These are phyloP conservation scores for Xylaria palmicola DNA, from an alignment of 495 filamentous ascomycete species.

Conservation along the genomic window DNA sequence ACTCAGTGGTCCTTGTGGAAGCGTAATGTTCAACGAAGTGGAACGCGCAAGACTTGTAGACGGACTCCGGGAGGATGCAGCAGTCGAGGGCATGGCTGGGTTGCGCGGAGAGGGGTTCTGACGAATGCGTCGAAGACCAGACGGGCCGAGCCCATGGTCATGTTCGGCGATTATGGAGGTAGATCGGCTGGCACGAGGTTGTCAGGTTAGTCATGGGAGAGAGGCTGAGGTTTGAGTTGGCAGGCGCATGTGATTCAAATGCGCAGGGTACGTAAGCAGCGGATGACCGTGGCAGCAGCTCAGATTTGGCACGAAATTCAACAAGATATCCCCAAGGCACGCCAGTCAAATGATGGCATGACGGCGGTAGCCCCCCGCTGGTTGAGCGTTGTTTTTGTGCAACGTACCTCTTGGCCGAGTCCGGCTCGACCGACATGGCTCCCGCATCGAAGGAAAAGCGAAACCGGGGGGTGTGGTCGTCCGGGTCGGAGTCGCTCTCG, in stretches of 20 bases:
- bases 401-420: slow-evolving; percentile 52
- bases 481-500: slow-evolving; percentile 25
- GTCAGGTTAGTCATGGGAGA: slow-evolving; percentile 7
- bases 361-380: neutral
- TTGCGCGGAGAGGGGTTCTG: slow-evolving; percentile 66
- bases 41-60: slow-evolving; percentile 62
- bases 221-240: slow-evolving; percentile 5
- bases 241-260: too few species aligned
- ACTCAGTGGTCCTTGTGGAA: slow-evolving; percentile 46
- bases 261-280: too few species aligned
- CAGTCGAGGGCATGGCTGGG: slow-evolving; percentile 60
- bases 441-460: slow-evolving; percentile 59
- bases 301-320: too few species aligned
- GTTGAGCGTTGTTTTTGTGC: slow-evolving; percentile 28
- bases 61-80: slow-evolving; percentile 57
- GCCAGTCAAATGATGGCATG: neutral
- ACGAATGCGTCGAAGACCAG: slow-evolving; percentile 89
- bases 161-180: slow-evolving; percentile 56
- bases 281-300: too few species aligned
- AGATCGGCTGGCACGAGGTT: slow-evolving; percentile 30
- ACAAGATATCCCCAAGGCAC: too few species aligned
- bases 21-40: slow-evolving; percentile 59
- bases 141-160: slow-evolving; percentile 59
- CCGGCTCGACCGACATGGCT: slow-evolving; percentile 47
- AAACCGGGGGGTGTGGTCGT: slow-evolving; percentile 28